These are phyloP conservation scores for Zizania palustris DNA, from an alignment of 202 grass and related monocot species.

Conservation along the genomic window DNA sequence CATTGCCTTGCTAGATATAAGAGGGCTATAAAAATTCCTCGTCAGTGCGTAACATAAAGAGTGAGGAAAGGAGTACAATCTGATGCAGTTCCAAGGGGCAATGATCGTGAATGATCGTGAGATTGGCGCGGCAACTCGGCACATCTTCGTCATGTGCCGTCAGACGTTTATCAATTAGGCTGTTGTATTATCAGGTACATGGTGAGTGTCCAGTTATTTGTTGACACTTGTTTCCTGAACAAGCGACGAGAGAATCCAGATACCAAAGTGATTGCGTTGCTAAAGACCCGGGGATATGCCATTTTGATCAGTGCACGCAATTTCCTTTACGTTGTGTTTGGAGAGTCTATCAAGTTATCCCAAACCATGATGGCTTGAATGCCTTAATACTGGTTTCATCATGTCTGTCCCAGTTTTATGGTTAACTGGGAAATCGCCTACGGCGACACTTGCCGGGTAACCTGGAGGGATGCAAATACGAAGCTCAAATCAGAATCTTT, in stretches of 20 bases:
- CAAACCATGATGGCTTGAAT: background rate
- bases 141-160: slow-evolving; percentile 3
- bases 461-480: background rate
- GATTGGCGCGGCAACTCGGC: background rate
- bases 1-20: slow-evolving; percentile 29
- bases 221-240: slow-evolving; percentile 24
- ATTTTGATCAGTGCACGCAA: slow-evolving; percentile 31
- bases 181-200: slow-evolving; percentile 36
- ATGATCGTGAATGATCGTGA: background rate
- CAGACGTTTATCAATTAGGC: slow-evolving; percentile 34
- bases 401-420: background rate
- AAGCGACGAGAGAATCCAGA: slow-evolving; percentile 33
- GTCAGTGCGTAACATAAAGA: background rate
- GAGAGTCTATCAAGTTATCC: slow-evolving; percentile 5
- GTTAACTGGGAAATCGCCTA: background rate
- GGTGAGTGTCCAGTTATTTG: slow-evolving; percentile 29
- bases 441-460: background rate
- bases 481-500: background rate
- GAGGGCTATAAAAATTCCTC: background rate
- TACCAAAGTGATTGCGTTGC: slow-evolving; percentile 38
- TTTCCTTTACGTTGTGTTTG: background rate
- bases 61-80: slow-evolving; percentile 2
- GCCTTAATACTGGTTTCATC: background rate
- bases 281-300: slow-evolving; percentile 22
- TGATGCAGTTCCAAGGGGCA: slow-evolving; percentile 7